Evolutionary conservation across 345 rosid species (phyloP).

Genomic region (Eucalyptus regnans): DNA sequence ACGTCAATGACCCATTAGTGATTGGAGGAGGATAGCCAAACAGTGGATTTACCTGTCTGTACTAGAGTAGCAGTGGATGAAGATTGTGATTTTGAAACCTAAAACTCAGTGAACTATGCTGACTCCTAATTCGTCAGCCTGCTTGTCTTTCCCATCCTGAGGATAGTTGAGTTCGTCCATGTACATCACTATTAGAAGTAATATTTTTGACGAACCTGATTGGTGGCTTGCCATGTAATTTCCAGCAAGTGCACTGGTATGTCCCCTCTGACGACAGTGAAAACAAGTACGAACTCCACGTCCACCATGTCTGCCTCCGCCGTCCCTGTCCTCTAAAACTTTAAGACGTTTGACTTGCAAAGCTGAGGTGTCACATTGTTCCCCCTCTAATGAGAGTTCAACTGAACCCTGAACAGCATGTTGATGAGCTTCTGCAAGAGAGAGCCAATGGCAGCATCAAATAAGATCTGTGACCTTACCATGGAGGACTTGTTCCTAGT

Average conservation of each 20-base stretch:
- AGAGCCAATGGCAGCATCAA: not conserved
- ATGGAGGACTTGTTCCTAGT: not conserved
- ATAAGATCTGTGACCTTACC: not conserved
- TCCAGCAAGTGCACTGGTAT: not conserved
- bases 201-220: not conserved
- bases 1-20: not conserved
- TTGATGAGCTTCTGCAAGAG: not conserved
- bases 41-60: not conserved
- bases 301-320: not conserved
- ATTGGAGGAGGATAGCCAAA: not conserved
- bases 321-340: not conserved
- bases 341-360: not conserved
- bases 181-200: not conserved
- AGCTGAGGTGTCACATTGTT: not conserved
- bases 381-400: not conserved
- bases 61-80: not conserved
- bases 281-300: not conserved
- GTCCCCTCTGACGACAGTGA: not conserved
- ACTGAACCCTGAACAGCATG: not conserved
- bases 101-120: not conserved
- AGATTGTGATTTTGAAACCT: not conserved
- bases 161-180: not conserved
- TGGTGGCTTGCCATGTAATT: not conserved
- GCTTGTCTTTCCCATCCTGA: not conserved
- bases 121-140: not conserved